phyloP scores from a whole-genome alignment of 1,139 yeast genomes.

The Debaryomyces sp. region DNA sequence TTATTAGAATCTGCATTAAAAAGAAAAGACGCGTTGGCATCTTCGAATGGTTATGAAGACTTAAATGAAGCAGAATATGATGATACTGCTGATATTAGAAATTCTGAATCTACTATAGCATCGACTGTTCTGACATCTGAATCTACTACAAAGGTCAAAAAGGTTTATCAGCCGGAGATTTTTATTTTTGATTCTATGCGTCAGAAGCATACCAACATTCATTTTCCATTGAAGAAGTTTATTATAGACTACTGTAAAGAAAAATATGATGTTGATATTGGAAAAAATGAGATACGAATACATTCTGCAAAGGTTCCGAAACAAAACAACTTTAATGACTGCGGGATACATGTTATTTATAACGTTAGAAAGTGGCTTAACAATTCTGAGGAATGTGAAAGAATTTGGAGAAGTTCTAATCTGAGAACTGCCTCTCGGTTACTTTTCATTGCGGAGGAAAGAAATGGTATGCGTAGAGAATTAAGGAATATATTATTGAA shows the following conservation, averaged over 20 bases:
- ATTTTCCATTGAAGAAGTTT: slow-evolving; percentile 60
- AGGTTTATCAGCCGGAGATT: slow-evolving; percentile 45
- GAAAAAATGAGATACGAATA: slow-evolving; percentile 42
- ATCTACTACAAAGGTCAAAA: neutral
- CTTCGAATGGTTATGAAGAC: neutral
- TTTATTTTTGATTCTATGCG: slow-evolving; percentile 79
- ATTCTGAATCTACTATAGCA: neutral
- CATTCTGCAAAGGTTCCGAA: slow-evolving; percentile 69
- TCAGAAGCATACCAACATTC: slow-evolving; percentile 57
- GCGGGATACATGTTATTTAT: slow-evolving; percentile 91
- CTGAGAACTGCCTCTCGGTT: slow-evolving; percentile 18
- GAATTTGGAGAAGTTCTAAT: slow-evolving; percentile 47
- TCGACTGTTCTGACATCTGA: neutral
- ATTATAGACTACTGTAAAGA: slow-evolving; percentile 74
- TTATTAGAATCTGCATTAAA: slow-evolving; percentile 22
- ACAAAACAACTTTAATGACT: slow-evolving; percentile 89
- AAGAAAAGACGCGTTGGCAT: neutral
- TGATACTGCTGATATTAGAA: neutral
- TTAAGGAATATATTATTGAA: slow-evolving; percentile 29
- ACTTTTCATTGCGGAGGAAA: slow-evolving; percentile 35
- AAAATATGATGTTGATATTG: slow-evolving; percentile 52
- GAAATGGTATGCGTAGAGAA: slow-evolving; percentile 34
- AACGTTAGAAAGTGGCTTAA: slow-evolving; percentile 69
- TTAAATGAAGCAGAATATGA: neutral
- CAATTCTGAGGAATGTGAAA: slow-evolving; percentile 51